Conservation (phyloP, 768 basidiomycete genomes). For the Lentinula lateritia region DNA sequence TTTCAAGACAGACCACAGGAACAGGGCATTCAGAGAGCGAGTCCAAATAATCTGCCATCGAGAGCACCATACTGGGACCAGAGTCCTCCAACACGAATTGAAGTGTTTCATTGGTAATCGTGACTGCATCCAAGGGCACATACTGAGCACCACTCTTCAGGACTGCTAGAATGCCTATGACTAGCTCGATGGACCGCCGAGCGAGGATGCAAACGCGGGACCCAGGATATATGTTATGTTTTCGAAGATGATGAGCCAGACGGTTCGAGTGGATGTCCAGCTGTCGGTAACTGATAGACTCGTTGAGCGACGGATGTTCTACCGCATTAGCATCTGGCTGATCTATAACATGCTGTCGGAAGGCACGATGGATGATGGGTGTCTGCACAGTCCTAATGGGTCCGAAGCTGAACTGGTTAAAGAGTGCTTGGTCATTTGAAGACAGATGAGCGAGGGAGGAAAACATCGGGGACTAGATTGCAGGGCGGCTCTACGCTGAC, state of each 20-base stretch:
- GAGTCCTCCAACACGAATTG: slow-evolving; percentile 35
- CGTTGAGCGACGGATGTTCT: neutral
- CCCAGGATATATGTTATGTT: slow-evolving; percentile 32
- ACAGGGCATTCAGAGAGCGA: slow-evolving; percentile 15
- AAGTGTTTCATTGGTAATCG: slow-evolving; percentile 39
- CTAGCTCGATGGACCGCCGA: slow-evolving; percentile 34
- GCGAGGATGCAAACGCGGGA: slow-evolving; percentile 40
- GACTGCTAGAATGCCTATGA: slow-evolving; percentile 38
- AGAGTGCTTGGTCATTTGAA: slow-evolving; percentile 5
- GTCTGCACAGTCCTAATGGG: neutral
- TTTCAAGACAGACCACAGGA: slow-evolving; percentile 16
- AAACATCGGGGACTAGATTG: neutral
- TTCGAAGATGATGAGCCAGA: slow-evolving; percentile 30
- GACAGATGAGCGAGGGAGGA: slow-evolving; percentile 8
- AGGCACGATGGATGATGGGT: slow-evolving; percentile 4
- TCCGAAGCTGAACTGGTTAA: slow-evolving; percentile 7
- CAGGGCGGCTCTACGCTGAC: neutral
- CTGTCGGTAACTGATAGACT: slow-evolving; percentile 3
- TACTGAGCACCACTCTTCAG: slow-evolving; percentile 44
- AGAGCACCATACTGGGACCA: slow-evolving; percentile 28
- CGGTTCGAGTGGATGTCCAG: slow-evolving; percentile 4
- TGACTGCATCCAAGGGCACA: slow-evolving; percentile 41
- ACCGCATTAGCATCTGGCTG: slow-evolving; percentile 8
- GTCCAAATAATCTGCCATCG: slow-evolving; percentile 25
- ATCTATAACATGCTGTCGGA: neutral